phyloP scores from a whole-genome alignment of 2,329 filamentous ascomycete species.

The Microascus cirrosus region DNA sequence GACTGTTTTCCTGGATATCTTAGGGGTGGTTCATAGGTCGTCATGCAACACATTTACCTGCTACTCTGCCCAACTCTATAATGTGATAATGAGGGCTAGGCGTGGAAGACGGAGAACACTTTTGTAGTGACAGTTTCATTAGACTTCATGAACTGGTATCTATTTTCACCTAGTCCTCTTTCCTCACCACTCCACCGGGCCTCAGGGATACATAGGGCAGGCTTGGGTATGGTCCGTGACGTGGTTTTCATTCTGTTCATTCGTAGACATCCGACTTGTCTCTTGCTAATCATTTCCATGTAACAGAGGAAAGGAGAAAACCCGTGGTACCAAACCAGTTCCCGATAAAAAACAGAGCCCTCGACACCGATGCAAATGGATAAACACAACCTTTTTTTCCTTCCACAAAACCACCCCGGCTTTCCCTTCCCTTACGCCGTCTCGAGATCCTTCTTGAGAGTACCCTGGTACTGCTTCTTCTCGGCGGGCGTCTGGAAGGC shows the following conservation, averaged over 20 bases:
- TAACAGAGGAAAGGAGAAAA: neutral
- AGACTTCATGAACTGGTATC: neutral
- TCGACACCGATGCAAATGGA: neutral
- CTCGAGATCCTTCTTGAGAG: constrained; percentile 93
- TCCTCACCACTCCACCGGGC: neutral
- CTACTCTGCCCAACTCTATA: no score
- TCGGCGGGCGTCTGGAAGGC: constrained; percentile 97
- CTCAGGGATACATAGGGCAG: constrained; percentile 2
- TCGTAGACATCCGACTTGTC: neutral
- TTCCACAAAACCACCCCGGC: neutral
- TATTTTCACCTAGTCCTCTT: neutral
- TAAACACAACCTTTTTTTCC: neutral
- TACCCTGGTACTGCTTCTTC: constrained; percentile 96
- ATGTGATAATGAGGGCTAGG: no score
- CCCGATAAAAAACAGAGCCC: neutral
- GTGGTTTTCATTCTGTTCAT: neutral
- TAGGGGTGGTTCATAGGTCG: neutral
- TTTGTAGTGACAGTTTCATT: neutral
- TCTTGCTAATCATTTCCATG: neutral
- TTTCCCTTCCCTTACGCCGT: constrained; percentile 24
- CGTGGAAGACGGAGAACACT: no score
- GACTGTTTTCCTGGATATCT: neutral
- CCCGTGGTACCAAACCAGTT: neutral
- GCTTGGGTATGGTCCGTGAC: neutral
- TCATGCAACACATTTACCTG: no score